A percentile compares a stretch with the other conserved stretches of the same genome.
Evolutionary conservation across 1,139 yeast genomes (phyloP).

Genomic region (Geotrichum klebahnii): DNA sequence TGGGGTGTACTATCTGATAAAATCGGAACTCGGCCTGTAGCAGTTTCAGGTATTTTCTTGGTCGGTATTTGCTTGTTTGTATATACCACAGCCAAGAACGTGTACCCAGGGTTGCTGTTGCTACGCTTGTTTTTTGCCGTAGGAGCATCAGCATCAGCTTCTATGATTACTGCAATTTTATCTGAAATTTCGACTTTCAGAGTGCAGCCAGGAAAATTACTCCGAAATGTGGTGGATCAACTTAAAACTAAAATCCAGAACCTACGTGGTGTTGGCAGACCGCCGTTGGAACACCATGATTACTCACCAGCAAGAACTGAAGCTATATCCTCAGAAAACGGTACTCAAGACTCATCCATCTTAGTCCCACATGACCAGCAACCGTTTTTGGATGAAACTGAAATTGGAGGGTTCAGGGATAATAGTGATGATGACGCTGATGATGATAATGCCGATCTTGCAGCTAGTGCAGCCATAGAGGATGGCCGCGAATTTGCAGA

Average conservation of each 20-base stretch:
- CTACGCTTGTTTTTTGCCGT: constrained; percentile 56
- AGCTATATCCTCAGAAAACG: background rate
- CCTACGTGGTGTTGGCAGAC: background rate
- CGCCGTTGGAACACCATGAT: background rate
- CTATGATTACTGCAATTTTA: constrained; percentile 50
- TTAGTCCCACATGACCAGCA: too few relatives aligned
- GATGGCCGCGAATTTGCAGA: constrained; percentile 16
- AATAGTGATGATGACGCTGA: constrained; percentile 13
- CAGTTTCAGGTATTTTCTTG: constrained; percentile 47
- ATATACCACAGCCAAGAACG: constrained; percentile 46
- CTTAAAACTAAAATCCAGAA: constrained; percentile 2
- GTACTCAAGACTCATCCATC: too few relatives aligned
- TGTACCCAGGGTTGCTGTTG: constrained; percentile 51
- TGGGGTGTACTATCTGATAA: constrained; percentile 63
- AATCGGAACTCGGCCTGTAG: constrained; percentile 56
- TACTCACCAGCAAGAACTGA: too few relatives aligned
- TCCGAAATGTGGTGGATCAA: constrained; percentile 14
- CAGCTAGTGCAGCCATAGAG: constrained; percentile 3
- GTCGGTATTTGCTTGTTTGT: constrained; percentile 49
- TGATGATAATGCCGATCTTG: constrained; percentile 10
- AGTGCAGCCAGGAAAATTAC: constrained; percentile 20
- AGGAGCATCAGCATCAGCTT: constrained; percentile 51
- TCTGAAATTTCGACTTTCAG: constrained; percentile 50
- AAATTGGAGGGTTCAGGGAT: constrained; percentile 7
- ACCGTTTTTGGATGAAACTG: constrained; percentile 9